Base-by-base conservation (phyloP, 1,284 basidiomycete species). In the Cryptococcus deneoformans region DNA sequence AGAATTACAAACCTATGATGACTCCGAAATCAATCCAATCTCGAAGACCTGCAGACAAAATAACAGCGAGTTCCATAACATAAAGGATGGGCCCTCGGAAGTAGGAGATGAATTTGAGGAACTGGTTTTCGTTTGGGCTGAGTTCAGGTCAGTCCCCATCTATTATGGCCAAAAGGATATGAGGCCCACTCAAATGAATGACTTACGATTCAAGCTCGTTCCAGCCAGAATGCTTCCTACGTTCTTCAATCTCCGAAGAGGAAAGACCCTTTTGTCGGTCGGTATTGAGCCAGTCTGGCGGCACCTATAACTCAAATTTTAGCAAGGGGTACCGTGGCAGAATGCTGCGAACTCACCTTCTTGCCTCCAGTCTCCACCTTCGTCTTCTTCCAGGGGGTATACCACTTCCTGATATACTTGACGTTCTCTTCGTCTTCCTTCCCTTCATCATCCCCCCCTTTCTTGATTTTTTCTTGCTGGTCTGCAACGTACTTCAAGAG, bases 21-120 rank as follows among this genome's bases (percentile, higher is more conserved):
- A 83, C 81, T 72, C 82, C 82, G 66, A 83, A 81, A 69, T 83
- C 82, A 60, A 80, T 79, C 82, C 82, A 83, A 67, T 83, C 82
- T 53, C 78, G 79, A 39, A 83, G 78, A 58, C 80, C 82, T 53
- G 81, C 82, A 55, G 82, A 80, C 61, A 84, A 79, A 39, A 82
- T 60, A 51, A 82, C 82, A 44, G 82, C 82, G 45, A 82, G 74
- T 71, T 84, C 82, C 82, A 84, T 84, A 63, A 83, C 81, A 70
- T 82, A 83, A 46, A 81, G 76, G 61, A 82, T 80, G 16, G 81
- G 81, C 46, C 81, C 81, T 54, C 79, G 74, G 72, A 81, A 81
- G 70, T 81, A 82, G 6, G 64, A 68, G 54, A 80, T 54, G 66
- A 82, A 80, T 60, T 83, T 82, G 73, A 82, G 64, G 62, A 83